These are phyloP conservation scores for Ramalina peruviana DNA, from an alignment of 495 filamentous ascomycete species.

Conservation along the genomic window DNA sequence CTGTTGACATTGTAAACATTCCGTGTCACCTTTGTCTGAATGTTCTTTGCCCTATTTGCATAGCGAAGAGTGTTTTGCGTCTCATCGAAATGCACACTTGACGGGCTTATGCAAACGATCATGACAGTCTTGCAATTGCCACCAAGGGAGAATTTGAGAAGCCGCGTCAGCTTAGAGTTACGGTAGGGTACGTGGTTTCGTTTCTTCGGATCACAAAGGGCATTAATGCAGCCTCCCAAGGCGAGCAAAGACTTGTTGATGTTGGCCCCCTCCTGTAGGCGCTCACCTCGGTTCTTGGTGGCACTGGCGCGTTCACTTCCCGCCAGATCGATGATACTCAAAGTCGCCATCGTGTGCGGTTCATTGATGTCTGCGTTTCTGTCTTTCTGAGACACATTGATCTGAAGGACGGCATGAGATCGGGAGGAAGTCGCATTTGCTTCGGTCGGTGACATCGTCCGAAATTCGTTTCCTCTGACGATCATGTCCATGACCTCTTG, in stretches of 20 bases:
- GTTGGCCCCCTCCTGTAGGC: conserved; percentile 87
- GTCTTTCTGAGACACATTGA: conserved; percentile 89
- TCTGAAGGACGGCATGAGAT: conserved; percentile 96
- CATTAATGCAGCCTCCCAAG: conserved; percentile 96
- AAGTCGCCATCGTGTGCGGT: conserved; percentile 91
- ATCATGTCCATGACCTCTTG: conserved; percentile 99
- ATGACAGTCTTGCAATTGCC: conserved; percentile 99
- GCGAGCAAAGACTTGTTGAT: conserved; percentile 98
- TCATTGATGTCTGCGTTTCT: conserved; percentile 87
- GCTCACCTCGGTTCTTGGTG: conserved; percentile 90
- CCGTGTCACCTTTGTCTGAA: conserved; percentile 95
- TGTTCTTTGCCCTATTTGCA: conserved; percentile 97
- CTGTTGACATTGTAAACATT: conserved; percentile 99
- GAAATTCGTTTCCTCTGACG: conserved; percentile 80
- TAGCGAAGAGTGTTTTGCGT: conserved; percentile 98
- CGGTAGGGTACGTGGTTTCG: conserved; percentile 92
- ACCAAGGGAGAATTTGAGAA: conserved; percentile 93
- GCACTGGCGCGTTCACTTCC: conserved; percentile 93
- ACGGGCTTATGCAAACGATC: conserved; percentile 98
- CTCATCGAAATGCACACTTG: conserved; percentile 94
- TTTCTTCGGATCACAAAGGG: conserved; percentile 86
- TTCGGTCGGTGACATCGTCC: conserved; percentile 93
- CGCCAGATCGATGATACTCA: conserved; percentile 95
- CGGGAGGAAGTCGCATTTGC: conserved; percentile 96
- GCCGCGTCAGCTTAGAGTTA: conserved; percentile 90